A percentile compares a stretch with the other conserved stretches of the same genome.
These are phyloP conservation scores for Cladosporium cucumerinum DNA, from an alignment of 2,329 filamentous ascomycete genomes.

Conservation along the genomic window DNA sequence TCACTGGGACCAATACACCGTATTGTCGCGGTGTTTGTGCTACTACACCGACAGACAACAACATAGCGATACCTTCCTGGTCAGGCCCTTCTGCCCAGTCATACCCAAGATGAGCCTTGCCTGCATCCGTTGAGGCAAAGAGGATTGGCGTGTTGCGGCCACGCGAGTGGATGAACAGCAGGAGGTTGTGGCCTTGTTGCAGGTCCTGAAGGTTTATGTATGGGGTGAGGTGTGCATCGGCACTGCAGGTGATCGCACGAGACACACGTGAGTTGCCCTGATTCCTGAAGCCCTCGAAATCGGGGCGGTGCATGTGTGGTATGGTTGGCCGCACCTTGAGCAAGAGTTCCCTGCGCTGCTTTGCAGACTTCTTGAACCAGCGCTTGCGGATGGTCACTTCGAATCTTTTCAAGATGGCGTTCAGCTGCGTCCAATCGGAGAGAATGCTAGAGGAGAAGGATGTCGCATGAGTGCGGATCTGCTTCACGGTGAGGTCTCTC, in stretches of 20 bases:
- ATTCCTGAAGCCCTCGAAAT: slow-evolving; percentile 44
- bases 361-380: slow-evolving; percentile 53
- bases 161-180: slow-evolving; percentile 53
- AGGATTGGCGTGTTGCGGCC: slow-evolving; percentile 45
- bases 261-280: too few relatives aligned
- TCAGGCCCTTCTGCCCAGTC: too few relatives aligned
- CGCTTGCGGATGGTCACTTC: slow-evolving; percentile 52
- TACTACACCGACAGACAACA: too few relatives aligned
- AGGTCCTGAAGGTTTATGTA: slow-evolving; percentile 59
- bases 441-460: slow-evolving; percentile 35
- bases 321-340: too few relatives aligned
- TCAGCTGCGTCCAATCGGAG: slow-evolving; percentile 36
- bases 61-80: too few relatives aligned
- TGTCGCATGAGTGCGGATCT: slow-evolving; percentile 25
- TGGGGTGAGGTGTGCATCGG: slow-evolving; percentile 49
- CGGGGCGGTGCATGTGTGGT: slow-evolving; percentile 49
- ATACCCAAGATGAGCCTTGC: slow-evolving; percentile 27
- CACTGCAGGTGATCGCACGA: too few relatives aligned
- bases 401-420: slow-evolving; percentile 48
- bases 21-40: slow-evolving; percentile 31
- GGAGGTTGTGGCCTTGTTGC: slow-evolving; percentile 41
- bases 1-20: too few relatives aligned
- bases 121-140: slow-evolving; percentile 50
- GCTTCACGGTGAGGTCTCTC: too few relatives aligned
- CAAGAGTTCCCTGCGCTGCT: slow-evolving; percentile 48